Base-by-base conservation (phyloP, 352 stramenopile genomes). In the Phytophthora pisi region DNA sequence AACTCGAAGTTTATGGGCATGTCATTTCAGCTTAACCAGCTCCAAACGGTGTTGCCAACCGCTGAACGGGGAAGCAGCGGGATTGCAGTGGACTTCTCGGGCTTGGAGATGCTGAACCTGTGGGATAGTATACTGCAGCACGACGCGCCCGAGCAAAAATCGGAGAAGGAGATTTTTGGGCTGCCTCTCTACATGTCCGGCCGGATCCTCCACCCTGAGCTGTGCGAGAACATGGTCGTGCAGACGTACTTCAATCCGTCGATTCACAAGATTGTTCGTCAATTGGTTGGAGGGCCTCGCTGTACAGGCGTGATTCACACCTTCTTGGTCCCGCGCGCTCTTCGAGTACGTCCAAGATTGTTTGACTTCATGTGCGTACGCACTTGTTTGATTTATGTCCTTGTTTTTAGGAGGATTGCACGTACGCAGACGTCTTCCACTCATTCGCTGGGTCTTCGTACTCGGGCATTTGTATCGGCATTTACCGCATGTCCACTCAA, bases 1-100 rank as follows among this genome's bases (percentile, higher is more conserved):
- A 96, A 96, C 56, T 96, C 88, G n/a, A 96, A 94, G 67, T 94
- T 93, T 50, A 79, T 96, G 50, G 87, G 87, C 4, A 93, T 86
- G 58, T 86, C 81, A 18, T 92, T 92, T 61, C 79, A 93, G 51
- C 51, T 89, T 3, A 66, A 73, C 13, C 70, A 78, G 34, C 49
- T 82, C n/a, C 51, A 73, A 45, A 50, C 30, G 16, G 50, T 9
- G 20, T 36, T 64, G 34, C 46, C 52, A 9, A 57, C 4, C 26
- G 26, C 9, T 23, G 23, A 63, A 23, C 31, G 18, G 9, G 10
- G 4, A 54, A 70, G 30, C 38, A 46, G 30, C 0, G 56, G 62
- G 0, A 61, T 61, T 3, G 43, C 34, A 28, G 56, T 57, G 15
- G 65, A 81, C 11, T 60, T 57, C 8, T 62, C 38, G 3, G 59